These are phyloP conservation scores for Polytrichum commune DNA, from an alignment of 225 moss, liverwort and hornwort genomes.

Conservation along the genomic window DNA sequence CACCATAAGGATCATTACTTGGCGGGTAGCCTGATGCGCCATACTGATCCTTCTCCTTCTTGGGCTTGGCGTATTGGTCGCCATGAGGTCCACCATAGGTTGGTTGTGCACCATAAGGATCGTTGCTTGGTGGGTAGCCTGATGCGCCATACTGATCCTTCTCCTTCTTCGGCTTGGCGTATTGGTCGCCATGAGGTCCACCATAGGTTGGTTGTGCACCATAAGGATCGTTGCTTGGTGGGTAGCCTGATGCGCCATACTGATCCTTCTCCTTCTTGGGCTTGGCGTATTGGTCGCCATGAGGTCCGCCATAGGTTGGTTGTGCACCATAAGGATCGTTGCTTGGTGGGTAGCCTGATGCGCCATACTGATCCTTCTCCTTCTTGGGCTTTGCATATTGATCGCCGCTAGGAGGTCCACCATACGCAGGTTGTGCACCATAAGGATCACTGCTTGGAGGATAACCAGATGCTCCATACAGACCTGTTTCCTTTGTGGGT, in stretches of 20 bases:
- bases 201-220: slow-evolving; percentile 20
- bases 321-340: slow-evolving; percentile 16
- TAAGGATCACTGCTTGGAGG: slow-evolving; percentile 11
- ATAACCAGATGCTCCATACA: slow-evolving; percentile 5
- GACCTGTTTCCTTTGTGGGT: background rate
- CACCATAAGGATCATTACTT: background rate
- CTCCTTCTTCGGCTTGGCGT: background rate
- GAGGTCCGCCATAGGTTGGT: background rate
- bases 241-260: slow-evolving; percentile 15
- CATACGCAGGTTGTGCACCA: slow-evolving; percentile 7
- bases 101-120: slow-evolving; percentile 14
- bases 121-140: slow-evolving; percentile 2
- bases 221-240: slow-evolving; percentile 42
- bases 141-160: background rate
- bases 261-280: slow-evolving; percentile 4
- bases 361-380: background rate
- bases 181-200: background rate
- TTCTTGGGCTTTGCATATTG: background rate
- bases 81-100: slow-evolving; percentile 4
- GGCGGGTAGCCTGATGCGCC: slow-evolving; percentile 2
- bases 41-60: slow-evolving; percentile 1
- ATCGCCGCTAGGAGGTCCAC: slow-evolving; percentile 4
- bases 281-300: slow-evolving; percentile 2
- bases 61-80: background rate
- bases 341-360: slow-evolving; percentile 31